These are phyloP conservation scores for Macrolepiota dolichaula DNA, from an alignment of 768 basidiomycete species.

Conservation along the genomic window DNA sequence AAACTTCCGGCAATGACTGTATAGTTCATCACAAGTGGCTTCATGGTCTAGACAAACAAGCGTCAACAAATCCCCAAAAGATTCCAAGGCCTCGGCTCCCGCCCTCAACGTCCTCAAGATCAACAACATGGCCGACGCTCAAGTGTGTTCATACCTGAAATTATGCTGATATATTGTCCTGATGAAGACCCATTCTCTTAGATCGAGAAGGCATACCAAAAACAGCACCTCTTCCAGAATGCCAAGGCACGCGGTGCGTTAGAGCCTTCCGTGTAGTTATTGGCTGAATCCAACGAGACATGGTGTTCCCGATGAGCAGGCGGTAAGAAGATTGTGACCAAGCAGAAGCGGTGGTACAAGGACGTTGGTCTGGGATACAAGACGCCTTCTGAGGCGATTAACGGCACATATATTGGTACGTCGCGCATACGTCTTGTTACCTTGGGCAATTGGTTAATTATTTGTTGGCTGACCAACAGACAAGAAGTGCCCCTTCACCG, in stretches of 20 bases:
- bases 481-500: slow-evolving; percentile 99
- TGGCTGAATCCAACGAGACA: slow-evolving; percentile 14
- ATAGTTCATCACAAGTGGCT: slow-evolving; percentile 41
- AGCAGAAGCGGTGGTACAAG: slow-evolving; percentile 99
- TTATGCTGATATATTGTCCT: not conserved
- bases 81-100: slow-evolving; percentile 24
- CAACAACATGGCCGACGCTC: slow-evolving; percentile 56
- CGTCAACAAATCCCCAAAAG: slow-evolving; percentile 37
- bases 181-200: slow-evolving; percentile 28
- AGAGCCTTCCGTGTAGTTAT: slow-evolving; percentile 9
- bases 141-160: slow-evolving; percentile 34
- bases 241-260: slow-evolving; percentile 87
- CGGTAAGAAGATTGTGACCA: slow-evolving; percentile 89
- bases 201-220: slow-evolving; percentile 98
- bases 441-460: not conserved
- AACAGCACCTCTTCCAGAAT: slow-evolving; percentile 98
- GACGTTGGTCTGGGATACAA: slow-evolving; percentile 97
- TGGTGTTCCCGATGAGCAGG: slow-evolving; percentile 37
- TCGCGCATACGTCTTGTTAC: slow-evolving; percentile 4
- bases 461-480: slow-evolving; percentile 44
- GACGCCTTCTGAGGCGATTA: slow-evolving; percentile 94
- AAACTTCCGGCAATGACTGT: slow-evolving; percentile 33
- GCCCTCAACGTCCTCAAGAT: slow-evolving; percentile 40
- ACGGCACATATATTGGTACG: slow-evolving; percentile 93
- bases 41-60: slow-evolving; percentile 32